Evolutionary conservation across 2,329 filamentous ascomycete genomes (phyloP), one percentile per base, ranked within the genome.

Genomic region (Xylariaceae sp.): DNA sequence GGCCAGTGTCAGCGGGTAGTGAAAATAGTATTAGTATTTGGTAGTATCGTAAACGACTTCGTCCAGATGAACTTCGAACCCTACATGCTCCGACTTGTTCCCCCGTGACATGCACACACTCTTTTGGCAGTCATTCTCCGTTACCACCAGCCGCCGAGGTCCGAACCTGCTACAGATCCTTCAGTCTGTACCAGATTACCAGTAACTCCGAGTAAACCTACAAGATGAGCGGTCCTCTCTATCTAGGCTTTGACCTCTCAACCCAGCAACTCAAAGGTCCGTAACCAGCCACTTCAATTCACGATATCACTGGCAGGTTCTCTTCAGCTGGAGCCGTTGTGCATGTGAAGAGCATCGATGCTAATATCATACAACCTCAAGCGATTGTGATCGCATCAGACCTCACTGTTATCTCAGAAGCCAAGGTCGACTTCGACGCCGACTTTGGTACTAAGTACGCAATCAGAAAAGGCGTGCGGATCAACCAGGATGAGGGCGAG

Each of bases 181-280:
- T 27, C 22, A 27, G 22, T n/a, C 22, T 27, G 4, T 27, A 7
- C 22, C 22, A 27, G 22, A 5, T 3, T 14, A 1, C 22, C 33
- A 11, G 17, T 42, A 35, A 18, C 33, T 19, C 15, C 19, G n/a
- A 19, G 35, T 22, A 47, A 33, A 41, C 18, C 49, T 27, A n/a
- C 53, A 63, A 45, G 44, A 71, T 71, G 69, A 63, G 58, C 49
- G 76, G 73, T 31, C 85, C 87, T 15, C 75, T 95, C 53, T 96
- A 95, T 66, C 77, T 96, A 64, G 94, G 94, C 53, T 91, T 97
- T 68, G 94, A 99, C 72, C 85, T 97, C 52, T 96, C 91, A 39
- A 97, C 94, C 50, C 94, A 97, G 70, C 92, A 97, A 68, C 80
- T 97, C 50, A 97, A 99, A 80, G 91, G 89, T 83, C 35, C 36